Evolutionary conservation across 176 grass and related monocot genomes (phyloP).

Genomic region (Oryza rufipogon): DNA sequence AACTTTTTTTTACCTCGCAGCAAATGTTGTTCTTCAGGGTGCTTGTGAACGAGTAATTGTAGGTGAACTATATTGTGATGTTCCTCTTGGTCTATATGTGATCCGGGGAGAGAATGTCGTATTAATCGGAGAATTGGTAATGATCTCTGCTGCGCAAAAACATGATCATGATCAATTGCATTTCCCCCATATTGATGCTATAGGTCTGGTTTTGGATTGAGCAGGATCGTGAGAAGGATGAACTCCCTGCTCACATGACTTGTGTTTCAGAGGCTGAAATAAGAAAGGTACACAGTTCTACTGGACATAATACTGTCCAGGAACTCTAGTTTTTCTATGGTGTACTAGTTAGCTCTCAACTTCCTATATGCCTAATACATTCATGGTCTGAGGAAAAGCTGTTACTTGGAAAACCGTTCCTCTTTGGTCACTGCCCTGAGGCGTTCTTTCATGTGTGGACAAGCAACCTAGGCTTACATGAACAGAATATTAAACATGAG

Average conservation of each 20-base stretch:
- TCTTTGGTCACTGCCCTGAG: neutral
- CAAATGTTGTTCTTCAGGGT: constrained; percentile 96
- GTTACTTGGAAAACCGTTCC: constrained; percentile 1
- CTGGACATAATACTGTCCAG: constrained; percentile 9
- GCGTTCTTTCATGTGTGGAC: neutral
- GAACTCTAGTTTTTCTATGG: neutral
- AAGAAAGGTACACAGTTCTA: constrained; percentile 65
- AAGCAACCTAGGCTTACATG: neutral
- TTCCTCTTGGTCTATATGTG: constrained; percentile 91
- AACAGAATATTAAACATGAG: constrained; percentile 3
- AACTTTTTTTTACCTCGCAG: constrained; percentile 50
- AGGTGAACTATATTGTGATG: constrained; percentile 89
- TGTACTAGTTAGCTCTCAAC: neutral
- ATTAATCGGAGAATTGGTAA: constrained; percentile 98
- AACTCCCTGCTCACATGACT: constrained; percentile 89
- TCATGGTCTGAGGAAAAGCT: neutral
- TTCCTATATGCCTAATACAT: neutral
- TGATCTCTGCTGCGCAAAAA: constrained; percentile 33
- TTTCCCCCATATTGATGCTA: constrained; percentile 32
- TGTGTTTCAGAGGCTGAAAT: constrained; percentile 88
- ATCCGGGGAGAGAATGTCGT: constrained; percentile 98
- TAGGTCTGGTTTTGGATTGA: constrained; percentile 48
- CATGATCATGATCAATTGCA: constrained; percentile 26
- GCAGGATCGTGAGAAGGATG: constrained; percentile 88
- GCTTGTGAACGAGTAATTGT: constrained; percentile 97